Evolutionary conservation across 768 basidiomycete genomes (phyloP).

Genomic region (Phanerochaete carnosa): DNA sequence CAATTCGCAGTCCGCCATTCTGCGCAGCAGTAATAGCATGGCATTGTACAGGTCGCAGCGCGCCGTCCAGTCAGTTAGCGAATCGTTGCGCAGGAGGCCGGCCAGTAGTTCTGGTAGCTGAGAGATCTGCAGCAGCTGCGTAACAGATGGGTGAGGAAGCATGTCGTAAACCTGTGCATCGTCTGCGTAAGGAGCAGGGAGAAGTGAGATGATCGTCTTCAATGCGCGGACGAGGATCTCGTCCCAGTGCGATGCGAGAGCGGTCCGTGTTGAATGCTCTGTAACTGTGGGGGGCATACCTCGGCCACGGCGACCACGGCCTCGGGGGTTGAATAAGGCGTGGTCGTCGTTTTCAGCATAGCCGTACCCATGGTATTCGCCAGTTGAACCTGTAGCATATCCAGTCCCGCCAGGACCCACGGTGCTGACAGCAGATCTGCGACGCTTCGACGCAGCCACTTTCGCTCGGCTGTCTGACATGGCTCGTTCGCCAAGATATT

Average conservation of each 20-base stretch:
- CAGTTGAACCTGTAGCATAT: conserved; percentile 34
- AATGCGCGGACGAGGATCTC: conserved; percentile 36
- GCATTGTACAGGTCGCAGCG: conserved; percentile 46
- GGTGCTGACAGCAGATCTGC: conserved; percentile 14
- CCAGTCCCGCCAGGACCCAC: conserved; percentile 56
- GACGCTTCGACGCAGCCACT: conserved; percentile 25
- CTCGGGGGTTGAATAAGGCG: neutral
- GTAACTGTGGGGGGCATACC: neutral
- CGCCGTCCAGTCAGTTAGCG: conserved; percentile 49
- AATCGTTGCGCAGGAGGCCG: conserved; percentile 51
- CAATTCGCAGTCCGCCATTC: conserved; percentile 50
- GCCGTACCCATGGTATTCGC: neutral
- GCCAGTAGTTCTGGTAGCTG: conserved; percentile 44
- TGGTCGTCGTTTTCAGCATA: neutral
- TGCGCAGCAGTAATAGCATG: conserved; percentile 43
- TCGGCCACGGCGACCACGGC: conserved; percentile 9
- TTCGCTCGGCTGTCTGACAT: conserved; percentile 37
- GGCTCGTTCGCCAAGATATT: conserved; percentile 39
- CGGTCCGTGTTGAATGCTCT: conserved; percentile 3
- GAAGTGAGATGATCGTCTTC: conserved; percentile 34
- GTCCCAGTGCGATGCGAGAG: conserved; percentile 35
- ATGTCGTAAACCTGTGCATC: conserved; percentile 43
- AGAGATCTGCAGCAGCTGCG: conserved; percentile 39
- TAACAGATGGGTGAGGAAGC: conserved; percentile 45
- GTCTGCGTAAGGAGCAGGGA: conserved; percentile 45